Evolutionary conservation across 2,329 filamentous ascomycete species (phyloP).

Genomic region (Fusarium nematophilum): DNA sequence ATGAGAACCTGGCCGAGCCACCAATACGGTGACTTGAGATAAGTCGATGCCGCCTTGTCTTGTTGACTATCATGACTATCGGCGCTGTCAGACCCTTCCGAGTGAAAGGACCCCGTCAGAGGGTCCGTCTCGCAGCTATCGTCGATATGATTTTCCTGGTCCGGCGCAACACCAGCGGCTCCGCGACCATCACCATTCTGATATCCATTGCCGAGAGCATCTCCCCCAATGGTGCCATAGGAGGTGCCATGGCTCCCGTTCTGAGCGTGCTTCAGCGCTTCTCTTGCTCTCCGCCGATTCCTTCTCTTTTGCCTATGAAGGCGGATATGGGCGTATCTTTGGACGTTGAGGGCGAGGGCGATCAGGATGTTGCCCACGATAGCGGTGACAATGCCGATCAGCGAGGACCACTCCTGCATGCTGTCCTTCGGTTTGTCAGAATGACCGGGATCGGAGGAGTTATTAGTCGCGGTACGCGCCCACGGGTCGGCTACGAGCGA

Average conservation of each 20-base stretch:
- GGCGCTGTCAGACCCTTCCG: slow-evolving; percentile 45
- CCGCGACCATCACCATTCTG: slow-evolving; percentile 34
- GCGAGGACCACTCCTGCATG: slow-evolving; percentile 82
- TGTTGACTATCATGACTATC: slow-evolving; percentile 42
- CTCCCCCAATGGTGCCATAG: slow-evolving; percentile 50
- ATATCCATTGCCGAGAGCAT: slow-evolving; percentile 36
- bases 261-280: slow-evolving; percentile 61
- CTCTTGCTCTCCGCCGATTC: slow-evolving; percentile 64
- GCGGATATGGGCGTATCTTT: slow-evolving; percentile 92
- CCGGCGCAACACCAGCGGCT: slow-evolving; percentile 4
- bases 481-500: slow-evolving; percentile 31
- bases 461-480: slow-evolving; percentile 24
- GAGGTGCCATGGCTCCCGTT: slow-evolving; percentile 43
- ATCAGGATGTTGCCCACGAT: slow-evolving; percentile 95
- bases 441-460: slow-evolving; percentile 29
- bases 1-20: slow-evolving; percentile 95
- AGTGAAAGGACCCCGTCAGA: slow-evolving; percentile 62
- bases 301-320: slow-evolving; percentile 77
- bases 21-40: slow-evolving; percentile 94
- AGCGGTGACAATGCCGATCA: slow-evolving; percentile 94
- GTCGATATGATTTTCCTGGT: slow-evolving; percentile 50
- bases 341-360: slow-evolving; percentile 94
- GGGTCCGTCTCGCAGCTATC: slow-evolving; percentile 61
- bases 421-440: slow-evolving; percentile 57
- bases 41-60: slow-evolving; percentile 69